A percentile compares a stretch with the other conserved stretches of the same genome.
Evolutionary conservation across 2,329 filamentous ascomycete species (phyloP).

Genomic region (Ceratocystis papillata): DNA sequence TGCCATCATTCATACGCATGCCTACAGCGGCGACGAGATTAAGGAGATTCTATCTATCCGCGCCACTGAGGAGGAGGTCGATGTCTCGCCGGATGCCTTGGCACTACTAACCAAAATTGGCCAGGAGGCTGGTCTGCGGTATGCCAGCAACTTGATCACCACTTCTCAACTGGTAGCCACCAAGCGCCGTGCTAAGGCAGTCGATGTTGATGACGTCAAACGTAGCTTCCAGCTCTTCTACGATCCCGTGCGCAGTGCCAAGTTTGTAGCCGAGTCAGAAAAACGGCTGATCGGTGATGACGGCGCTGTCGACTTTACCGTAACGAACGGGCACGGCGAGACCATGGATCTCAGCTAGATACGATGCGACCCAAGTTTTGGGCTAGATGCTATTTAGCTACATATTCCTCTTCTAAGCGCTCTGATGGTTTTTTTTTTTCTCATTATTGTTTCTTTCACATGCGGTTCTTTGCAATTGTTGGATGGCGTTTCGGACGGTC

Average conservation of each 20-base stretch:
- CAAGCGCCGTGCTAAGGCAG: constrained; percentile 76
- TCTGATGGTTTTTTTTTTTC: constrained; percentile 15
- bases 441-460: constrained; percentile 19
- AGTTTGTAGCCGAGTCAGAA: constrained; percentile 83
- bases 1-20: constrained; percentile 87
- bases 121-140: constrained; percentile 79
- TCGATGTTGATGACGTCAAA: constrained; percentile 79
- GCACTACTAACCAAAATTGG: constrained; percentile 93
- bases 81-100: constrained; percentile 78
- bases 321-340: constrained; percentile 44
- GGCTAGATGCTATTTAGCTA: background rate
- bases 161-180: constrained; percentile 79
- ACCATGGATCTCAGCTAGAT: constrained; percentile 39
- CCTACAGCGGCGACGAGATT: constrained; percentile 75
- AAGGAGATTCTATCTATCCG: constrained; percentile 85
- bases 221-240: constrained; percentile 91
- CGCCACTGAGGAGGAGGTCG: constrained; percentile 91
- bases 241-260: constrained; percentile 75
- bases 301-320: constrained; percentile 63
- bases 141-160: constrained; percentile 96
- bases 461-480: constrained; percentile 20
- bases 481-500: constrained; percentile 23
- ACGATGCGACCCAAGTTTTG: no score
- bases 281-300: constrained; percentile 84
- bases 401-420: background rate